A percentile compares a stretch with the other conserved stretches of the same genome.
These are phyloP conservation scores for Isoetes taiwanensis DNA, from an alignment of 75 land plant species.

Conservation along the genomic window DNA sequence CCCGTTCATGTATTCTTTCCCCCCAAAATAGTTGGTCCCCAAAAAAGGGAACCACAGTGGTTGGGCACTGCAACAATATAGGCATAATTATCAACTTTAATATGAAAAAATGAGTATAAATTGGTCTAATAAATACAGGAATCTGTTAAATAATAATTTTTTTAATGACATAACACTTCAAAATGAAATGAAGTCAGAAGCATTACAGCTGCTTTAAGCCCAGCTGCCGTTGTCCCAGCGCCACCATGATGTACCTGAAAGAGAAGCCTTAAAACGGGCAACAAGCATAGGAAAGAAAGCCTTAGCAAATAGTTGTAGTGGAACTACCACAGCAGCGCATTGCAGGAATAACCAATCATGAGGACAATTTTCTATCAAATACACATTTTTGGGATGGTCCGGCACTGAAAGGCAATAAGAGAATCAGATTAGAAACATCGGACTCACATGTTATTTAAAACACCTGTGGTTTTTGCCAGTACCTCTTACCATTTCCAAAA, in stretches of 20 bases:
- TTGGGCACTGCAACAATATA: conserved; percentile 49
- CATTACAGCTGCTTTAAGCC: conserved; percentile 1
- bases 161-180: too few relatives aligned
- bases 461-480: neutral
- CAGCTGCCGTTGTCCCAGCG: conserved; percentile 2
- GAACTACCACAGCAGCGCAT: conserved; percentile 4
- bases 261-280: too few relatives aligned
- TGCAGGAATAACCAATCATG: conserved; percentile 6
- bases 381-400: neutral
- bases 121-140: too few relatives aligned
- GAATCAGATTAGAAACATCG: neutral
- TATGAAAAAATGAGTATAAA: too few relatives aligned
- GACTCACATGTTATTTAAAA: too few relatives aligned
- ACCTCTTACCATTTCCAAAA: neutral
- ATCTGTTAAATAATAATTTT: too few relatives aligned
- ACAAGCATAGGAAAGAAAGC: too few relatives aligned
- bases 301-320: too few relatives aligned
- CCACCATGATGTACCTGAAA: conserved; percentile 7
- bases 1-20: conserved; percentile 45
- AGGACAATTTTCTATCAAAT: conserved; percentile 1
- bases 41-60: conserved; percentile 63
- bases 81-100: too few relatives aligned
- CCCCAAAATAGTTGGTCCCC: conserved; percentile 86
- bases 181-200: too few relatives aligned
- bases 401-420: neutral